Base-by-base conservation (phyloP, 805 yeast genomes). In the Teunomyces aglyptinius region DNA sequence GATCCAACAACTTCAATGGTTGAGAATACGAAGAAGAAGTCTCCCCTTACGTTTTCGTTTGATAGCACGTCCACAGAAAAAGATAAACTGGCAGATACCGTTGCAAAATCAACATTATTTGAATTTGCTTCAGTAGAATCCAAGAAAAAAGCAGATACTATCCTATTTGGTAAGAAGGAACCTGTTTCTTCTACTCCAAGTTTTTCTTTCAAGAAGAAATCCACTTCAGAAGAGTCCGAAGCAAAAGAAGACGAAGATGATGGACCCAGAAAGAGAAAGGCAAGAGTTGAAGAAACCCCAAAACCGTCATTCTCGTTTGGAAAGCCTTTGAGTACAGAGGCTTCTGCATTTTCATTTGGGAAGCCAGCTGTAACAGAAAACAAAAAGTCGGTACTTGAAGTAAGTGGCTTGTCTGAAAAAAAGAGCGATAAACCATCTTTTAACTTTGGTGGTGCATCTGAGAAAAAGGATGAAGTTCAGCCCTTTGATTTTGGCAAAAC, bases 271-370 rank as follows among this genome's bases (percentile, higher is more conserved):
- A 36, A 36, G n/a, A 22, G 28, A 22, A 24, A 15, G 16, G 2
- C 18, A 7, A 20, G 24, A 5, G 15, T 6, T 3, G 43, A 29
- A 8, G 42, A 43, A 41, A 26, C 48, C 24, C 15, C 33, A 10
- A 42, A 40, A 5, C 56, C 59, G 2, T 15, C 49, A 18, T 54
- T 59, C 36, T 53, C 63, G 1, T 61, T 60, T 45, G 58, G 55
- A 8, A 33, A 39, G 15, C 6, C 41, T 5, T 41, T 40, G 8
- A 4, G 38, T 35, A 3, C 40, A 38, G 19, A 38, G 22, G 20
- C 45, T 13, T 40, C 55, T 1, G 26, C 51, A 4, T 55, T 58
- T 32, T 45, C 44, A 20, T 57, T 57, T 27, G 61, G 61, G 4
- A 55, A 54, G 32, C 18, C 44, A 28, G 33, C 28, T 27, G 22